Percentiles rank a stretch among this genome's conserved stretches.
These are phyloP conservation scores for Agrostemma githago DNA, from an alignment of 148 eudicot species.

Conservation along the genomic window DNA sequence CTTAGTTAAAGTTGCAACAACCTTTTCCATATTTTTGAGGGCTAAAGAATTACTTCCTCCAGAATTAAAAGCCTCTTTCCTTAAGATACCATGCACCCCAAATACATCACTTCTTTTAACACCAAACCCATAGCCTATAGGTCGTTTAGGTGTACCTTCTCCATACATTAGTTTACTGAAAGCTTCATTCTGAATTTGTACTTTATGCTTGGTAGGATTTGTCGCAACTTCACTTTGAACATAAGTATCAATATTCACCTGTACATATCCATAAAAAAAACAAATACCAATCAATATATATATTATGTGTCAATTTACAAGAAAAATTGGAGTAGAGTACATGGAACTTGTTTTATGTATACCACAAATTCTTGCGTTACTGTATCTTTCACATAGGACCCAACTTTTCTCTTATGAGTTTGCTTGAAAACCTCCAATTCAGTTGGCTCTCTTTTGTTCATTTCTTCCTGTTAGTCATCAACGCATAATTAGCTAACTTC, in stretches of 20 bases:
- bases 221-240: background rate
- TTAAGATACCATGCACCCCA: background rate
- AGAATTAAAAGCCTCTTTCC: background rate
- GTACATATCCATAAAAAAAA: too few species aligned
- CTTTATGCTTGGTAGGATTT: background rate
- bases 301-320: too few species aligned
- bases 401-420: too few species aligned
- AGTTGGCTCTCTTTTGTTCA: too few species aligned
- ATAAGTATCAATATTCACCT: background rate
- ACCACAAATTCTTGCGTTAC: too few species aligned
- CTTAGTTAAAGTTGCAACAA: background rate
- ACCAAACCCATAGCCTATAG: background rate
- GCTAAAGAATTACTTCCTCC: background rate
- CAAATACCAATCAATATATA: background rate
- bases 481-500: too few species aligned
- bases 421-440: too few species aligned
- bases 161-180: slow-evolving; percentile 4
- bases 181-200: background rate
- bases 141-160: background rate
- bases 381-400: too few species aligned
- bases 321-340: too few species aligned
- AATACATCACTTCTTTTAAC: background rate
- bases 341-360: too few species aligned
- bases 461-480: too few species aligned
- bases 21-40: background rate